These are phyloP conservation scores for Pestalotiopsis sp. DNA, from an alignment of 2,329 filamentous ascomycete species.

Conservation along the genomic window DNA sequence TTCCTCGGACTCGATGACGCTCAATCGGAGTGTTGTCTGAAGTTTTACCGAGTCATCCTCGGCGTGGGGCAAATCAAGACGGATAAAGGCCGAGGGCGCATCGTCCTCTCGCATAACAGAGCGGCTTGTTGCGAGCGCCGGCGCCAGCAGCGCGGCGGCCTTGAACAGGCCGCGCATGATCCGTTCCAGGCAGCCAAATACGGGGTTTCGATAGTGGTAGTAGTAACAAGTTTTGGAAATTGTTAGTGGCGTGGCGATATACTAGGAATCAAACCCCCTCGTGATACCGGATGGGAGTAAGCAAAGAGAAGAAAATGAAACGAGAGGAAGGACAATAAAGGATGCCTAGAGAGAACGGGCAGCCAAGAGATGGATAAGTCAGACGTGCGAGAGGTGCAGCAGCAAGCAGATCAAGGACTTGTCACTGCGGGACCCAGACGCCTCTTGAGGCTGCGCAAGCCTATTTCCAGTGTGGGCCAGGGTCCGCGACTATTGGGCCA, in stretches of 20 bases:
- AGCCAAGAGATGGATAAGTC: not conserved
- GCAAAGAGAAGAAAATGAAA: not conserved
- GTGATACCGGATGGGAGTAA: not conserved
- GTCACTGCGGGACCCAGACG: conserved; percentile 6
- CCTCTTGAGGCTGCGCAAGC: conserved; percentile 23
- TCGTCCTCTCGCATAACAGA: conserved; percentile 6
- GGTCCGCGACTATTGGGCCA: conserved; percentile 19
- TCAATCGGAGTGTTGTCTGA: conserved; percentile 37
- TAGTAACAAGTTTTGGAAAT: not conserved
- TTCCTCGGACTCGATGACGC: conserved; percentile 44
- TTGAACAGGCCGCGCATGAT: conserved; percentile 35
- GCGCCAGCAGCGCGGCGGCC: conserved; percentile 35
- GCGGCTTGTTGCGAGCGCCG: conserved; percentile 32
- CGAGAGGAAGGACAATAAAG: conserved; percentile 6
- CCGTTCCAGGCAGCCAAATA: conserved; percentile 20
- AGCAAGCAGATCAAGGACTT: conserved; percentile 16
- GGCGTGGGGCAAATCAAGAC: conserved; percentile 20
- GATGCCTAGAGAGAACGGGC: conserved; percentile 7
- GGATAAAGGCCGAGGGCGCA: conserved; percentile 25
- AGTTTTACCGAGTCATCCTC: conserved; percentile 18
- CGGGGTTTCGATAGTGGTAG: not conserved
- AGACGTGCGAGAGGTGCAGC: conserved; percentile 10
- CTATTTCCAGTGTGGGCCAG: conserved; percentile 16
- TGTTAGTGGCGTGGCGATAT: conserved; percentile 13
- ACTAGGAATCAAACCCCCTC: conserved; percentile 8